Evolutionary conservation across 2,329 filamentous ascomycete species (phyloP).

Genomic region (Epichloe gansuensis): DNA sequence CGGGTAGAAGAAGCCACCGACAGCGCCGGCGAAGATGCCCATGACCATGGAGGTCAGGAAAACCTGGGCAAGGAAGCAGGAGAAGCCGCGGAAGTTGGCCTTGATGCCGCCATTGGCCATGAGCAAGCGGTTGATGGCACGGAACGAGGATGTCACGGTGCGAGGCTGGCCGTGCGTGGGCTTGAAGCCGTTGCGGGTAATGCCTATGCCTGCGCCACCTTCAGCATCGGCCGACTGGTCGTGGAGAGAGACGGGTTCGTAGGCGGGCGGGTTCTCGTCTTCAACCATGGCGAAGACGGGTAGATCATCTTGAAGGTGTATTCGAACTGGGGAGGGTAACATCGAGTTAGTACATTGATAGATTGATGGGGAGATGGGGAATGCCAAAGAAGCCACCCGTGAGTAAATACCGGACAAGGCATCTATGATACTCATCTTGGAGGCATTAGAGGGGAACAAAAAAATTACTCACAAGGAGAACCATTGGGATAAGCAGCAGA

Average conservation of each 20-base stretch:
- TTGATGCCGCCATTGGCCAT: constrained; percentile 49
- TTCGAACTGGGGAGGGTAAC: constrained; percentile 21
- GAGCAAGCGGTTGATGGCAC: constrained; percentile 42
- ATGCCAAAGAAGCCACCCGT: no score
- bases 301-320: constrained; percentile 41
- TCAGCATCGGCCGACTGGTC: constrained; percentile 23
- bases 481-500: constrained; percentile 32
- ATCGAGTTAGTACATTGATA: background rate
- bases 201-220: constrained; percentile 11
- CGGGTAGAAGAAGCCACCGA: constrained; percentile 32
- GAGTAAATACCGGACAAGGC: no score
- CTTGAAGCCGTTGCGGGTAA: constrained; percentile 20
- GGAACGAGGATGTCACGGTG: constrained; percentile 38
- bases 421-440: no score
- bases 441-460: no score
- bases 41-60: constrained; percentile 25
- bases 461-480: constrained; percentile 28
- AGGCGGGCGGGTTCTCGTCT: constrained; percentile 43
- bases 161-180: constrained; percentile 22
- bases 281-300: constrained; percentile 45
- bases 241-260: constrained; percentile 37
- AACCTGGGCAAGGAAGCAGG: constrained; percentile 31
- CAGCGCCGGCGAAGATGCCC: constrained; percentile 30
- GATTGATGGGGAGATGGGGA: no score
- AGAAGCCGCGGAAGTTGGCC: constrained; percentile 58